phyloP scores from a whole-genome alignment of 179 eudicot species.

The Beta corolliflora region DNA sequence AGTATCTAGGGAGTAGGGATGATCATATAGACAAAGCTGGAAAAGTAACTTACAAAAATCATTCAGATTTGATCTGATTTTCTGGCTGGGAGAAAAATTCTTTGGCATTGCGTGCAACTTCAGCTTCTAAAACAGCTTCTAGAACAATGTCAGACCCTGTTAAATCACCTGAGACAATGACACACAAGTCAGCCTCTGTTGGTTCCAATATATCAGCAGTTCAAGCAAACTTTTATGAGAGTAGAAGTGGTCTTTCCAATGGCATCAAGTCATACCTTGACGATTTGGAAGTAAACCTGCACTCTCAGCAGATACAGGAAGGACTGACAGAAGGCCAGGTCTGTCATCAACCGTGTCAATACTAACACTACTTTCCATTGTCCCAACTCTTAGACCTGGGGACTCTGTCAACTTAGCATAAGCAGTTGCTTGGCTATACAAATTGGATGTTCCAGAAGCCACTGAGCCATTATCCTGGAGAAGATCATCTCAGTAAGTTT shows the following conservation, averaged over 20 bases:
- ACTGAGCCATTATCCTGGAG: constrained; percentile 38
- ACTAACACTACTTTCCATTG: constrained; percentile 29
- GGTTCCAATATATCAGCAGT: neutral
- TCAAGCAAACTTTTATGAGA: neutral
- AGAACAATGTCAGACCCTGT: constrained; percentile 83
- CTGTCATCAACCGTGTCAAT: constrained; percentile 50
- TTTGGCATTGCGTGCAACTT: constrained; percentile 91
- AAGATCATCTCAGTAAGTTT: constrained; percentile 17
- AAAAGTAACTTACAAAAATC: constrained; percentile 28
- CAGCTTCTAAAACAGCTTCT: constrained; percentile 89
- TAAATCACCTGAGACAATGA: constrained; percentile 51
- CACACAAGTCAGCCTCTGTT: neutral
- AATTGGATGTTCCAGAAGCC: constrained; percentile 34
- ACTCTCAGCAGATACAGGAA: constrained; percentile 93
- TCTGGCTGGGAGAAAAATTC: constrained; percentile 74
- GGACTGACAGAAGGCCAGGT: constrained; percentile 69
- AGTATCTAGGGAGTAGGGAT: neutral
- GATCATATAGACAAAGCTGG: neutral
- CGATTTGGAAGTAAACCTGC: constrained; percentile 71
- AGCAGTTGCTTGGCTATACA: constrained; percentile 44
- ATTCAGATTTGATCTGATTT: constrained; percentile 56
- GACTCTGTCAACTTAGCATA: constrained; percentile 46
- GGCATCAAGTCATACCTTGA: constrained; percentile 45
- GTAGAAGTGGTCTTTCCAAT: neutral
- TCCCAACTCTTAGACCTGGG: constrained; percentile 23